Conservation (phyloP, 2,329 filamentous ascomycete genomes). For the Hansfordia pulvinata region DNA sequence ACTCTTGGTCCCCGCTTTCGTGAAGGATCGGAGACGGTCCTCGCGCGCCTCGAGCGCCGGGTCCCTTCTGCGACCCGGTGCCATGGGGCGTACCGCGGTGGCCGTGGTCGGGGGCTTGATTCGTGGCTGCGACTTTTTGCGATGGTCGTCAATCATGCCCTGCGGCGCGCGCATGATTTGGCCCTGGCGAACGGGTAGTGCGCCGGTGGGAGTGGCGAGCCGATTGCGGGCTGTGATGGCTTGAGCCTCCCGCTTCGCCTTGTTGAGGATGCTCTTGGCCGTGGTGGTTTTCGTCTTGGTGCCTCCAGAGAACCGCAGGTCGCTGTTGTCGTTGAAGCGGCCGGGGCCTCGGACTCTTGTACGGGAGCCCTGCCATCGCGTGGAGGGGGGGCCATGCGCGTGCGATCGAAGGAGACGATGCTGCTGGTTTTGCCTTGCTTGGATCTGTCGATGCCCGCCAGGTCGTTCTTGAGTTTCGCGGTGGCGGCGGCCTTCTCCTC, state of each 20-base stretch:
- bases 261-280: conserved; percentile 39
- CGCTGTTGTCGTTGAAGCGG: conserved; percentile 14
- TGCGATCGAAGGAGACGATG: conserved; percentile 33
- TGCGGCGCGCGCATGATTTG: no score
- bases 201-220: no score
- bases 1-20: no score
- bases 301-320: conserved; percentile 29
- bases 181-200: no score
- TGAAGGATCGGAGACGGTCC: no score
- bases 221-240: conserved; percentile 35
- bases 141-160: no score
- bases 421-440: conserved; percentile 42
- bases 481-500: conserved; percentile 43
- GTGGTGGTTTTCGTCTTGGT: conserved; percentile 37
- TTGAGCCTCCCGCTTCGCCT: conserved; percentile 40
- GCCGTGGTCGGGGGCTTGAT: no score
- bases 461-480: conserved; percentile 39
- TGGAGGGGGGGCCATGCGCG: conserved; percentile 26
- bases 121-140: no score
- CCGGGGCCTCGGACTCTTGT: conserved; percentile 4
- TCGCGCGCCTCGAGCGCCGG: no score
- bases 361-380: conserved; percentile 15
- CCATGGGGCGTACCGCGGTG: no score
- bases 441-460: conserved; percentile 42
- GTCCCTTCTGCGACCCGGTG: no score